Conservation (phyloP, 208 protist genomes). For the Dictyostelium gargantuum region DNA sequence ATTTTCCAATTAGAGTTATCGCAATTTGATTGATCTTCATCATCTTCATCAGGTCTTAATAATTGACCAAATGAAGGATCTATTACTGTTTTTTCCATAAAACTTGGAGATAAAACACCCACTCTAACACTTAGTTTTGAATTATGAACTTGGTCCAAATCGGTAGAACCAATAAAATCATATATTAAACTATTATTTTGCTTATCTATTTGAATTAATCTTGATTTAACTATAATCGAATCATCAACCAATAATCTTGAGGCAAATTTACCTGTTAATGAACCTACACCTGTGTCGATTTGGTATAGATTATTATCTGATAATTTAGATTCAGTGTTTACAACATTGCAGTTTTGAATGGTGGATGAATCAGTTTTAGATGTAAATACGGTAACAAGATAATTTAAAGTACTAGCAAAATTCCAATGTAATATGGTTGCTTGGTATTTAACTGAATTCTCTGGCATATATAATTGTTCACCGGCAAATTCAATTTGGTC, state of each 20-base stretch:
- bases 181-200: background rate
- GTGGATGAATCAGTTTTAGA: background rate
- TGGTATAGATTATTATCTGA: background rate
- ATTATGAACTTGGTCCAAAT: background rate
- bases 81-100: background rate
- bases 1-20: background rate
- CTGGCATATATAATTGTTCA: background rate
- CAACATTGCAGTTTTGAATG: background rate
- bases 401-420: background rate
- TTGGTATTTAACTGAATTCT: conserved; percentile 9
- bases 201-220: background rate
- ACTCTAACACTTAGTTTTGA: background rate
- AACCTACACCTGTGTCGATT: background rate
- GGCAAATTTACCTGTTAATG: background rate
- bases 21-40: background rate
- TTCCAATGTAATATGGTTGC: background rate
- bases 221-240: background rate
- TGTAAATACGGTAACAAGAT: background rate
- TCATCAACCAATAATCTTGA: background rate
- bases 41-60: background rate
- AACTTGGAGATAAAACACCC: background rate
- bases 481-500: background rate
- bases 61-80: background rate
- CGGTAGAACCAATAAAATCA: background rate
- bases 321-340: background rate